These are phyloP conservation scores for Wickerhamiella occidentalis DNA, from an alignment of 805 yeast species.

Conservation along the genomic window DNA sequence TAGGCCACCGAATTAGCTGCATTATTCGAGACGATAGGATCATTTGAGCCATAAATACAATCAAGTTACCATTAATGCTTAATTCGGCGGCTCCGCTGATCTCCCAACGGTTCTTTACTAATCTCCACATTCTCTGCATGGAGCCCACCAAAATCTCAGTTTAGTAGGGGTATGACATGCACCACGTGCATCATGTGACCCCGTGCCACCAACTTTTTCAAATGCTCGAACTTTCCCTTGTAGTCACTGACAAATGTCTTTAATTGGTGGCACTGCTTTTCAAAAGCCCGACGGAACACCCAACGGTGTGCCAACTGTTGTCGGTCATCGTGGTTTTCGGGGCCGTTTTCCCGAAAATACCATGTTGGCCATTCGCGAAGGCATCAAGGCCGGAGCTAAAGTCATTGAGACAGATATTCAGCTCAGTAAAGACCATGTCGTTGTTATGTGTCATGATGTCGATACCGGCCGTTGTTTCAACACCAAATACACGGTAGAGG, in stretches of 20 bases:
- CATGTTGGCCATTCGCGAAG: slow-evolving; percentile 35
- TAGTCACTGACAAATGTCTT: slow-evolving; percentile 7
- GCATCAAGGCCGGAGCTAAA: slow-evolving; percentile 36
- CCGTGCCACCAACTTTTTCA: not conserved
- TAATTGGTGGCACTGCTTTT: slow-evolving; percentile 10
- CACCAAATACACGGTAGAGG: slow-evolving; percentile 29
- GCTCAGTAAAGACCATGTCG: slow-evolving; percentile 39
- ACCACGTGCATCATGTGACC: slow-evolving; percentile 4
- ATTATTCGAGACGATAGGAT: too few relatives aligned
- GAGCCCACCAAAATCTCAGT: too few relatives aligned
- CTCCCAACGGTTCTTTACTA: too few relatives aligned
- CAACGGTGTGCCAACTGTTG: slow-evolving; percentile 21
- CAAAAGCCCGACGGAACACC: slow-evolving; percentile 11
- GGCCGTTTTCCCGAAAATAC: slow-evolving; percentile 38
- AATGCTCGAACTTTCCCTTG: not conserved
- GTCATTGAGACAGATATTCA: slow-evolving; percentile 47
- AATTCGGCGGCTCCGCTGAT: too few relatives aligned
- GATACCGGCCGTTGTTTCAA: slow-evolving; percentile 40
- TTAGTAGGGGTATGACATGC: too few relatives aligned
- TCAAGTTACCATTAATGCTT: too few relatives aligned
- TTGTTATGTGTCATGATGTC: slow-evolving; percentile 45
- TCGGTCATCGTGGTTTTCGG: slow-evolving; percentile 29
- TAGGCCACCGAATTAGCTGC: too few relatives aligned
- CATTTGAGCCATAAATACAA: too few relatives aligned
- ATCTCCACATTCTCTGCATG: too few relatives aligned